Evolutionary conservation across 768 basidiomycete species (phyloP).

Genomic region (Lyophyllum shimeji): DNA sequence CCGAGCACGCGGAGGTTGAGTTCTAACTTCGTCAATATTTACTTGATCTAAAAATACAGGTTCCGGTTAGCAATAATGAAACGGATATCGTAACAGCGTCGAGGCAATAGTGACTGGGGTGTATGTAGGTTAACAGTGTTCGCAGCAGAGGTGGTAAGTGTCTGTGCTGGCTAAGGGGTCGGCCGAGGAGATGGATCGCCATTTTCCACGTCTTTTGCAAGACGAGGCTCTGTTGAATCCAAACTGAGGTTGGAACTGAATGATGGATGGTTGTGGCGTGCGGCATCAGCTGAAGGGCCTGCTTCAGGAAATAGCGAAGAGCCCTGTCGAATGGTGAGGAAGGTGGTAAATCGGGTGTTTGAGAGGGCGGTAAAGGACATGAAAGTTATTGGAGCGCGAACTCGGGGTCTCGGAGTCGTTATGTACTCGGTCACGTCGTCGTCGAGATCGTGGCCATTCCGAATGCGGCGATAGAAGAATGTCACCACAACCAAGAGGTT

Average conservation of each 20-base stretch:
- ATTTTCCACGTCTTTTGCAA: neutral
- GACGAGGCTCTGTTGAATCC: neutral
- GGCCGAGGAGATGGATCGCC: neutral
- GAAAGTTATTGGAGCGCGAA: neutral
- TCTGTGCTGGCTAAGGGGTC: neutral
- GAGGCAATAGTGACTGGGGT: neutral
- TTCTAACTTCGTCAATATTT: neutral
- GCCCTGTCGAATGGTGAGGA: constrained; percentile 1
- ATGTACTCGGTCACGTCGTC: constrained; percentile 7
- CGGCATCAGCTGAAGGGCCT: neutral
- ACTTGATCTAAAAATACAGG: neutral
- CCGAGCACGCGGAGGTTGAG: neutral
- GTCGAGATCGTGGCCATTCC: constrained; percentile 13
- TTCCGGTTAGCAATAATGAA: neutral
- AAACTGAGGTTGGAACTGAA: neutral
- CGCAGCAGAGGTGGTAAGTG: neutral
- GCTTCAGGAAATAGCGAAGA: constrained; percentile 14
- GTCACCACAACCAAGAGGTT: constrained; percentile 20
- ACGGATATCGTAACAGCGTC: neutral
- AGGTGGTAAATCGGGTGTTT: neutral
- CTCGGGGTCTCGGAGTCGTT: neutral
- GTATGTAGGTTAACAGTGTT: neutral
- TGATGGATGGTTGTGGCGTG: neutral
- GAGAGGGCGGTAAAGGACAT: neutral
- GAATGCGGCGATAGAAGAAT: constrained; percentile 15